Base-by-base conservation (phyloP, 2,329 filamentous ascomycete genomes). In the Xylariaceae sp. region DNA sequence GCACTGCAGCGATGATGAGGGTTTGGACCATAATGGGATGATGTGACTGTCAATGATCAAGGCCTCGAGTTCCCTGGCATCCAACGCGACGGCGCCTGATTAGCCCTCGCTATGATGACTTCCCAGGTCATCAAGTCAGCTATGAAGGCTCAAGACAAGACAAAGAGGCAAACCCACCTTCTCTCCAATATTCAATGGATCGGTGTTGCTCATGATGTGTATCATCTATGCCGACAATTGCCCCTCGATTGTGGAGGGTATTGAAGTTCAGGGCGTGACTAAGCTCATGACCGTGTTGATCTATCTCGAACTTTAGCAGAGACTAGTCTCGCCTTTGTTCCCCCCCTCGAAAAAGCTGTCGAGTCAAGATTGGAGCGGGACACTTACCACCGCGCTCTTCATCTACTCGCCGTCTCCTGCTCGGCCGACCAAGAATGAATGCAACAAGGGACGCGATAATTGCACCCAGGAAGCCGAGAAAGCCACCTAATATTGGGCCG, bases 391-490 rank as follows among this genome's bases (percentile, higher is more conserved):
- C 33, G 33, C 22, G 32, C 33, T 37, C 38, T 19, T 41, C 38
- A 33, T 45, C 33, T 10, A 37, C 33, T 37, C 34, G 38, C 23
- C 20, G 44, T 37, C 40, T 33, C 40, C 32, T 32, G 12, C 32
- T 32, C n/a, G 19, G 38, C 37, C 19, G 38, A 16, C 37, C 12
- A 23, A 41, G 37, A 37, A 41, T 32, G 33, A 29, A 41, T 20
- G 44, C 23, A 41, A 45, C 23, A 23, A 45, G 21, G 37, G 44
- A 32, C 36, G 44, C 44, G 37, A 37, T 38, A 41, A 41, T 33
- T 23, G 44, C 44, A 21, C 44, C 44, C 14, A 45, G 32, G 38
- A 45, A 41, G 36, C 44, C 44, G 16, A 45, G 44, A 22, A 45
- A 33, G 37, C 38, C 44, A 33, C 44, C 44, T 37, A 45, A 12